Base-by-base conservation (phyloP, 371 early-diverging fungal genomes). In the Syncephalis fuscata region DNA sequence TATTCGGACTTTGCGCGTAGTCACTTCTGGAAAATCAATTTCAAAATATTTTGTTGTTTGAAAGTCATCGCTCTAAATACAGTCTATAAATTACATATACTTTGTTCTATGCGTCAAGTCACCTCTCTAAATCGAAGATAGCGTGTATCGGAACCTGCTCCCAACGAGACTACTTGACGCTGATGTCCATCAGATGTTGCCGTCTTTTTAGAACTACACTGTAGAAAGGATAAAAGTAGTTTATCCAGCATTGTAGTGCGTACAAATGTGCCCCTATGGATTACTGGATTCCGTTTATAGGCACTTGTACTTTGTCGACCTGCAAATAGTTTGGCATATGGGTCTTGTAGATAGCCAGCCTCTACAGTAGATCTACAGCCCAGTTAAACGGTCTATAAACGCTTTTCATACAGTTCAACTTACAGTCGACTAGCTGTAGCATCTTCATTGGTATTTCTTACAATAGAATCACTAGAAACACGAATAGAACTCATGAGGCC, bases 71-170 rank as follows among this genome's bases (percentile, higher is more conserved):
- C 16, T 1, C 23, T 43, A 43, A 19, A 11, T 11, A 43, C 9
- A 43, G n/a, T n/a, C n/a, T n/a, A n/a, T n/a, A n/a, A n/a, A n/a
- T n/a, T n/a, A n/a, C n/a, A n/a, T n/a, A n/a, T n/a, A n/a, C n/a
- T n/a, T n/a, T n/a, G n/a, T n/a, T n/a, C n/a, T n/a, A n/a, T n/a
- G n/a, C 19, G 16, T 14, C 43, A 43, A 17, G 9, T 36, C 16
- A n/a, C 44, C 26, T 73, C 80, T 63, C 81, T 78, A 44, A 85
- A 64, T 20, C 74, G 54, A 57, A 92, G 91, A 48, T 79, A 92
- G n/a, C 91, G 71, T 0, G 96, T 91, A 56, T 95, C 96, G 44
- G 77, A 82, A 1, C 96, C 96, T 1, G 91, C 87, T 15, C 96
- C 96, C 8, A 93, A 60, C 0, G 78, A 72, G 0, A 94, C 80